Evolutionary conservation across 2,329 filamentous ascomycete genomes (phyloP).

Genomic region (Colletotrichum phormii): DNA sequence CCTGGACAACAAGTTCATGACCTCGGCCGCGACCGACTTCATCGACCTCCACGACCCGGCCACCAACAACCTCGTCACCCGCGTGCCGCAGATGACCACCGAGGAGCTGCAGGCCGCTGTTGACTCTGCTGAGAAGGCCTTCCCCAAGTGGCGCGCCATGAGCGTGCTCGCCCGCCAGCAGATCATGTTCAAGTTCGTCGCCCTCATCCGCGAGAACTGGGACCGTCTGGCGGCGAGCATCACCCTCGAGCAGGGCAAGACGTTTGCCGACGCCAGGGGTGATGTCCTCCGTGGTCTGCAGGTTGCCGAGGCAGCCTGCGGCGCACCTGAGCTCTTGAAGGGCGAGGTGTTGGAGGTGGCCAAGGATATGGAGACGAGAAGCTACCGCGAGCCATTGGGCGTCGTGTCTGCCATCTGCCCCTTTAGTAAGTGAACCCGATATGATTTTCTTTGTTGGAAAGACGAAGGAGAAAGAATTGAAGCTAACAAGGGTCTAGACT

Average conservation of each 20-base stretch:
- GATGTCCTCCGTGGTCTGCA: conserved; percentile 86
- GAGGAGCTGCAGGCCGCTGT: conserved; percentile 81
- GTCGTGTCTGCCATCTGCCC: conserved; percentile 88
- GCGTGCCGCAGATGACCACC: conserved; percentile 84
- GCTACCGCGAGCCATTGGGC: conserved; percentile 84
- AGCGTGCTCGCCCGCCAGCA: conserved; percentile 81
- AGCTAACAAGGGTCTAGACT: conserved; percentile 67
- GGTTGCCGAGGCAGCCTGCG: conserved; percentile 86
- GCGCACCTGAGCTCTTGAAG: conserved; percentile 83
- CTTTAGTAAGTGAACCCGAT: conserved; percentile 71
- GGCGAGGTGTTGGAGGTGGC: conserved; percentile 87
- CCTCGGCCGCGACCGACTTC: conserved; percentile 76
- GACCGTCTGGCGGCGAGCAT: conserved; percentile 87
- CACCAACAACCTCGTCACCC: conserved; percentile 86
- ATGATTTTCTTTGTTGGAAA: not conserved
- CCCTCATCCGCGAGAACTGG: conserved; percentile 85
- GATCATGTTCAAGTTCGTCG: conserved; percentile 89
- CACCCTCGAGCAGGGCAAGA: conserved; percentile 90
- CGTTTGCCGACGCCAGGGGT: conserved; percentile 83
- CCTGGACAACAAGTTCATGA: conserved; percentile 81
- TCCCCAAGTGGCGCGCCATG: conserved; percentile 78
- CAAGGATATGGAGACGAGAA: conserved; percentile 90
- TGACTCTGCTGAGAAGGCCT: conserved; percentile 80
- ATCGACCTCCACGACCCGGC: conserved; percentile 86
- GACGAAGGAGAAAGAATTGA: not conserved